Conservation (phyloP, 2,329 filamentous ascomycete species). For the Fusarium napiforme region DNA sequence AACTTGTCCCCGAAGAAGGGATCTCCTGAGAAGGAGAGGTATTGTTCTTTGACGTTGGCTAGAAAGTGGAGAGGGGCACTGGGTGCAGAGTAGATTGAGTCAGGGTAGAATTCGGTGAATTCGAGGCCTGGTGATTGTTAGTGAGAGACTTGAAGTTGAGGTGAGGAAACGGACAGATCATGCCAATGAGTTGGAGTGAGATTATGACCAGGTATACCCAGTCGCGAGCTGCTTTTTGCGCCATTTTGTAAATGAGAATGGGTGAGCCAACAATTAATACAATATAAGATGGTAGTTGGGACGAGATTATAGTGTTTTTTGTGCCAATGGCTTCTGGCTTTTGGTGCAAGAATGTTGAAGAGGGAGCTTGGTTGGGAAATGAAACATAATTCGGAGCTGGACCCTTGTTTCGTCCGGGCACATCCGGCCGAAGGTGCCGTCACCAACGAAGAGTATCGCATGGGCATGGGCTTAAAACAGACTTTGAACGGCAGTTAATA, state of each 20-base stretch:
- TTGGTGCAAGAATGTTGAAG: neutral
- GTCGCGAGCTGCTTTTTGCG: slow-evolving; percentile 47
- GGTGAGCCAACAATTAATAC: too few relatives aligned
- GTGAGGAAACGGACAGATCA: slow-evolving; percentile 47
- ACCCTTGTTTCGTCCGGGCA: slow-evolving; percentile 1
- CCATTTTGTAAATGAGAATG: too few relatives aligned
- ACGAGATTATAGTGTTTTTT: too few relatives aligned
- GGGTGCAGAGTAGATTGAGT: slow-evolving; percentile 54
- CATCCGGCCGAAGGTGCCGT: neutral
- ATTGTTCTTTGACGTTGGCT: slow-evolving; percentile 57
- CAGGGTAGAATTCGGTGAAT: slow-evolving; percentile 64
- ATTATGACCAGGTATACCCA: slow-evolving; percentile 52
- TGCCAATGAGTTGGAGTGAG: slow-evolving; percentile 49
- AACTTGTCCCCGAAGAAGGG: slow-evolving; percentile 59
- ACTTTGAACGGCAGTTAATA: neutral
- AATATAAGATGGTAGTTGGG: neutral
- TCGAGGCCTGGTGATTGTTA: slow-evolving; percentile 59
- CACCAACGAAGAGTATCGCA: neutral
- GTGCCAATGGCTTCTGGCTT: neutral
- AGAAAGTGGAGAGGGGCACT: slow-evolving; percentile 61
- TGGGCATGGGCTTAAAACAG: neutral
- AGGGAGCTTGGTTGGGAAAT: slow-evolving; percentile 18
- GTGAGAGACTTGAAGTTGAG: neutral
- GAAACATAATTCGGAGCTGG: slow-evolving; percentile 25
- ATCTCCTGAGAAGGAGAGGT: slow-evolving; percentile 62